Evolutionary conservation across 441 rosid genomes (phyloP), one percentile per base, ranked within the genome.

Genomic region (Mallotus repandus): DNA sequence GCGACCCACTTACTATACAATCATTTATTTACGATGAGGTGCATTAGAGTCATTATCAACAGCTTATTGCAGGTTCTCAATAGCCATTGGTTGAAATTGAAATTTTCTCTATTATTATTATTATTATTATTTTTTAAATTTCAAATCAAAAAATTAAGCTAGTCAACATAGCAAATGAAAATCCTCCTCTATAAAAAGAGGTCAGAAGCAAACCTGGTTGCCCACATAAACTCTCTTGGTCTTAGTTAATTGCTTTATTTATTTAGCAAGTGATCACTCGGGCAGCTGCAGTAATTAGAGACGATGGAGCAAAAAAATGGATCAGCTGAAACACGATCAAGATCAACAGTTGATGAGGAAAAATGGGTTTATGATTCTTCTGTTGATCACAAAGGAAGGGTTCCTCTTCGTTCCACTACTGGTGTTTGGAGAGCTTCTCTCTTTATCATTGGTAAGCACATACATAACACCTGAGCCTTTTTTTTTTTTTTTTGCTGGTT

Each of bases 401-500:
- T 83, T 63, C 97, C 99, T 14, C 86, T 86, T 49, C 89, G 99
- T 38, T 80, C 89, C 73, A 78, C 85, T 19, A 91, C 98, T 16
- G 99, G 99, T 49, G 94, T 78, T 59, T 94, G 98, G 99, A 91
- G 83, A 81, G 98, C 99, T 68, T 85, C 99, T 57, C 83, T 89
- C 80, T 89, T 92, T 79, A 89, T 94, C 71, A 87, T 94, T 50
- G 94, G 99, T 94, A 84, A 77, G 57, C 16, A 49, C 16, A 6
- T 4, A 43, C 32, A 29, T 29, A 29, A 29, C 32, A 29, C 32
- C 32, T 29, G 32, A 29, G 32, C 32, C 32, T 29, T 29, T 29
- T n/a, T n/a, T n/a, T n/a, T n/a, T n/a, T n/a, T n/a, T n/a, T n/a
- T 29, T 29, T 29, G 32, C 32, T 29, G 32, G 32, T 29, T 29